Percentiles rank a stretch among this genome's conserved stretches.
These are phyloP conservation scores for Trichomonascus vanleenenianus DNA, from an alignment of 805 yeast species.

Conservation along the genomic window DNA sequence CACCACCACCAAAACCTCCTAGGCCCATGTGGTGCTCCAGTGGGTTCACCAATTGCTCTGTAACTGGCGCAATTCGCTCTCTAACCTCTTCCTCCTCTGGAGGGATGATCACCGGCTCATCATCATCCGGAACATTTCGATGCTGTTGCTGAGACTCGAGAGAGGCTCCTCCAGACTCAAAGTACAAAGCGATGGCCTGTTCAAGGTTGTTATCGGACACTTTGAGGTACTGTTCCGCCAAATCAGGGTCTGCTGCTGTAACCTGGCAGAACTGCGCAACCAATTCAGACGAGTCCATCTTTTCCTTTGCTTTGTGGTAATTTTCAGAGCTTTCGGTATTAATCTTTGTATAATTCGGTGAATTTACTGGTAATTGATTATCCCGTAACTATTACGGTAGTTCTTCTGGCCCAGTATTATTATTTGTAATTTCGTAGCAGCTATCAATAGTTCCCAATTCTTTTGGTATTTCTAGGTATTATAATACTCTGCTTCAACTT, in stretches of 20 bases:
- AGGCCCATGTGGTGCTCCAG: neutral
- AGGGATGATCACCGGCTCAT: conserved; percentile 1
- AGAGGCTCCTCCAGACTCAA: conserved; percentile 46
- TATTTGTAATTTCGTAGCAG: too few species aligned
- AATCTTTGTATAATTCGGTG: too few species aligned
- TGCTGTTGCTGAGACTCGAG: conserved; percentile 25
- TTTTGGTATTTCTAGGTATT: too few species aligned
- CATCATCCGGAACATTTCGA: conserved; percentile 2
- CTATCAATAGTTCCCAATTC: too few species aligned
- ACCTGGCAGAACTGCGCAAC: conserved; percentile 75
- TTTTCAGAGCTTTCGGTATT: too few species aligned
- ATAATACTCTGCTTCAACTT: too few species aligned
- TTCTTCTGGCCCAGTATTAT: too few species aligned
- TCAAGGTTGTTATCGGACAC: conserved; percentile 74
- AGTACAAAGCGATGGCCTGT: conserved; percentile 73
- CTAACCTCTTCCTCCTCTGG: conserved; percentile 47
- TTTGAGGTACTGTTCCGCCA: conserved; percentile 70
- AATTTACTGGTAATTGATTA: conserved; percentile 1
- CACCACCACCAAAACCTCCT: neutral
- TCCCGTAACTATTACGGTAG: too few species aligned
- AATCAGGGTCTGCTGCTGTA: conserved; percentile 61
- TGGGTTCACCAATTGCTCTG: conserved; percentile 63
- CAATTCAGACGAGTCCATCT: conserved; percentile 23
- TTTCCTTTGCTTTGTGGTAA: neutral
- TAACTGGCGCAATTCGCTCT: conserved; percentile 68